Evolutionary conservation across 805 yeast species (phyloP).

Genomic region (Saccharomycodes ludwigii): DNA sequence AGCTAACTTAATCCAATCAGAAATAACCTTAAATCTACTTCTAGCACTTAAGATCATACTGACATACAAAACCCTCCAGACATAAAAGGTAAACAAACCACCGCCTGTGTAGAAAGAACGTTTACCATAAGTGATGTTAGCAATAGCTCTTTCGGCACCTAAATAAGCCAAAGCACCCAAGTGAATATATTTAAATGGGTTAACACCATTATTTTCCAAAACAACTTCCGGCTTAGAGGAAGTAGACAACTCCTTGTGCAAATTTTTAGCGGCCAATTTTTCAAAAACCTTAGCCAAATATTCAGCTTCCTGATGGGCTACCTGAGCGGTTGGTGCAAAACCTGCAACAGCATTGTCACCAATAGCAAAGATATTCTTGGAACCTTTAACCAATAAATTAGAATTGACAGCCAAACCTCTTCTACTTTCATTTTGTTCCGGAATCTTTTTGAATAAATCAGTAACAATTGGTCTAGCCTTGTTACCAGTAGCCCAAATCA

Average conservation of each 20-base stretch:
- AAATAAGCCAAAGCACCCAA: slow-evolving; percentile 89
- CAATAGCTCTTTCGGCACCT: slow-evolving; percentile 89
- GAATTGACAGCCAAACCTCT: slow-evolving; percentile 80
- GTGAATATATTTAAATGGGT: slow-evolving; percentile 71
- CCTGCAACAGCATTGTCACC: slow-evolving; percentile 90
- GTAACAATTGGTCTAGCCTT: slow-evolving; percentile 67
- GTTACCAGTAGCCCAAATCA: slow-evolving; percentile 97
- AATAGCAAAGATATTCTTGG: slow-evolving; percentile 70
- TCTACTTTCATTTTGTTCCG: slow-evolving; percentile 71
- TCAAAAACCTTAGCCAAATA: slow-evolving; percentile 65
- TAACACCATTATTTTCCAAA: slow-evolving; percentile 35
- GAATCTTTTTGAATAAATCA: slow-evolving; percentile 55
- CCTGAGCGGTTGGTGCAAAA: slow-evolving; percentile 94
- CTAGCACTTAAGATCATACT: slow-evolving; percentile 81
- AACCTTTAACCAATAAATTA: slow-evolving; percentile 69
- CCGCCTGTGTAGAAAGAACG: slow-evolving; percentile 78
- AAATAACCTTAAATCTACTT: slow-evolving; percentile 71
- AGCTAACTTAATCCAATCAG: slow-evolving; percentile 83
- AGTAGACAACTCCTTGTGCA: slow-evolving; percentile 25
- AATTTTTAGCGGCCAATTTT: slow-evolving; percentile 32
- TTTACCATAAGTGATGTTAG: slow-evolving; percentile 71
- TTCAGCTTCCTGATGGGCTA: slow-evolving; percentile 86
- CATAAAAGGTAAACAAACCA: slow-evolving; percentile 76
- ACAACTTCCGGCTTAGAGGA: slow-evolving; percentile 29
- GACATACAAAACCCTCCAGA: slow-evolving; percentile 89